These are phyloP conservation scores for Aspergillus incahuasiensis DNA, from an alignment of 495 filamentous ascomycete genomes.

Conservation along the genomic window DNA sequence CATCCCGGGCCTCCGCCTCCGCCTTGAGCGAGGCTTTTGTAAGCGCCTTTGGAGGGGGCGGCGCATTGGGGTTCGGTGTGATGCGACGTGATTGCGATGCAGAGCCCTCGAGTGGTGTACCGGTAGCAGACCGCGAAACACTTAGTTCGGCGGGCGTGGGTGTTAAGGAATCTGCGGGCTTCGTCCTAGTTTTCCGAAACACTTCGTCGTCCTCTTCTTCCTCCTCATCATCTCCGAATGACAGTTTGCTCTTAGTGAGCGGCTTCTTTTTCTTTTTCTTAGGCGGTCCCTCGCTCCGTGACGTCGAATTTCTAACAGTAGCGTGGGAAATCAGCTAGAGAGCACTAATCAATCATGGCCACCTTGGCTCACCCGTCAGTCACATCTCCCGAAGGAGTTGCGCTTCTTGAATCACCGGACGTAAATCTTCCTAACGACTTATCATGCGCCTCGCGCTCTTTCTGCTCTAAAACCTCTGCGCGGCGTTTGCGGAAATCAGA, in stretches of 20 bases:
- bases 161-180: slow-evolving; percentile 26
- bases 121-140: slow-evolving; percentile 32
- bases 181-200: not conserved
- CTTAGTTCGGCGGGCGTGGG: slow-evolving; percentile 34
- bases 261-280: slow-evolving; percentile 71
- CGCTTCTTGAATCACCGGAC: slow-evolving; percentile 45
- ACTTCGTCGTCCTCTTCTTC: slow-evolving; percentile 38
- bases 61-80: slow-evolving; percentile 62
- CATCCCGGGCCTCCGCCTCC: slow-evolving; percentile 78
- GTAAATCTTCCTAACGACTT: slow-evolving; percentile 48
- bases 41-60: slow-evolving; percentile 68
- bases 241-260: slow-evolving; percentile 61
- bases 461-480: slow-evolving; percentile 88
- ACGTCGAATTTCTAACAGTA: slow-evolving; percentile 37
- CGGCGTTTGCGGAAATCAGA: slow-evolving; percentile 96
- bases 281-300: slow-evolving; percentile 41
- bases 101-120: slow-evolving; percentile 36
- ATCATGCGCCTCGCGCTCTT: slow-evolving; percentile 74
- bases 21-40: slow-evolving; percentile 80
- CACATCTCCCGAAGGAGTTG: slow-evolving; percentile 50
- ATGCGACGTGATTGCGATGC: slow-evolving; percentile 45
- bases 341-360: slow-evolving; percentile 1
- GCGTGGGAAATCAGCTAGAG: slow-evolving; percentile 30
- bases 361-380: slow-evolving; percentile 49
- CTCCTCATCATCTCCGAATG: slow-evolving; percentile 60